Percentiles rank a stretch among this genome's conserved stretches.
These are phyloP conservation scores for Petasospora fabianii DNA, from an alignment of 1,139 yeast species.

Conservation along the genomic window DNA sequence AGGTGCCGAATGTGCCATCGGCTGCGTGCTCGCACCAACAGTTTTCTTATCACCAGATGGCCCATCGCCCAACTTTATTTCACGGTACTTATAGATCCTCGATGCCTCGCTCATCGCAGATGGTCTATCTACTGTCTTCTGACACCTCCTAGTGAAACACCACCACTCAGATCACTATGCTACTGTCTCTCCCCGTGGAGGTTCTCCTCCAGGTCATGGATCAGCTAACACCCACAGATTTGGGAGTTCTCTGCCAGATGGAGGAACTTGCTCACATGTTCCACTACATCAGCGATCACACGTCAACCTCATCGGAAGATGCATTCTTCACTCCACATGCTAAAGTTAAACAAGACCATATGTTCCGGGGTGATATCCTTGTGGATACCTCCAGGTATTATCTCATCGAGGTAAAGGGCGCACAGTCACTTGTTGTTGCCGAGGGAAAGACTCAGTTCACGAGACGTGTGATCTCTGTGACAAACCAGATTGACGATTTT, in stretches of 20 bases:
- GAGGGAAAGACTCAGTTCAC: slow-evolving; percentile 12
- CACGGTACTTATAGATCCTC: no score
- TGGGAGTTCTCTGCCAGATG: slow-evolving; percentile 11
- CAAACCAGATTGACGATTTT: slow-evolving; percentile 8
- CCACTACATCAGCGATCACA: slow-evolving; percentile 13
- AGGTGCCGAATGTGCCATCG: no score
- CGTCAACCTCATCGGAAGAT: neutral
- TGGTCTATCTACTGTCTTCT: neutral
- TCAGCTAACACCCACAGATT: slow-evolving; percentile 15
- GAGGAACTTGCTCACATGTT: slow-evolving; percentile 13
- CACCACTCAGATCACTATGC: no score
- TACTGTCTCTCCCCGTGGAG: slow-evolving; percentile 15
- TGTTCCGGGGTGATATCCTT: slow-evolving; percentile 3
- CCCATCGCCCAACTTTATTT: no score
- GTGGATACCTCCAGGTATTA: slow-evolving; percentile 16
- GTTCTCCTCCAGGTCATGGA: slow-evolving; percentile 15
- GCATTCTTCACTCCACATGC: slow-evolving; percentile 9
- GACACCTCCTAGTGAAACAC: neutral
- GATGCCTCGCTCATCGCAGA: no score
- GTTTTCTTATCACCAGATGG: no score
- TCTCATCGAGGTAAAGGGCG: slow-evolving; percentile 17
- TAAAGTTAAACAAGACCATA: slow-evolving; percentile 2
- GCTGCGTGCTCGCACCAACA: no score
- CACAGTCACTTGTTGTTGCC: slow-evolving; percentile 13
- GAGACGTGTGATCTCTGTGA: slow-evolving; percentile 10